Evolutionary conservation across 164 flowering plant species (phyloP), one percentile per base, ranked within the genome.

Genomic region (Magnolia changhungtana): DNA sequence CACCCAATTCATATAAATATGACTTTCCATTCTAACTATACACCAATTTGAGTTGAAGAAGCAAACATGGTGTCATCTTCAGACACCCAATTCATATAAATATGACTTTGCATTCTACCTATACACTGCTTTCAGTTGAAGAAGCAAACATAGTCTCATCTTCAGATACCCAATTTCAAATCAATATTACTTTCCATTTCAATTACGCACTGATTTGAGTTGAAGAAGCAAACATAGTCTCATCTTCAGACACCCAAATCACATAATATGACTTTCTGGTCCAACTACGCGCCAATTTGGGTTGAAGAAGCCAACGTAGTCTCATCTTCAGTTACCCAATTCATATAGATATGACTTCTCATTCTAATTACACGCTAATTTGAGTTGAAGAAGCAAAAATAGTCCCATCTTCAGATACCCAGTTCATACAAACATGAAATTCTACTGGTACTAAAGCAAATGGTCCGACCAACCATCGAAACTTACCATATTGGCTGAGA

Each of bases 401-500:
- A 3, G 45, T 37, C 45, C 7, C 45, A 37, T 37, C 45, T 37
- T 55, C 61, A 55, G 61, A 55, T 37, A 37, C 7, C 45, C 45
- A 37, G 7, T 37, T 37, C 4, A 37, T 37, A 37, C 45, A 55
- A 10, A 55, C 2, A 55, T 10, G 18, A 55, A 7, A 1, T 10
- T 55, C 61, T 10, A 55, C 16, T 55, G 45, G 45, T 37, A 37
- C 0, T 5, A 37, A 37, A 37, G 45, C 45, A 37, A 37, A 37
- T 5, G 45, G 7, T 37, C 45, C 45, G 7, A 37, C 7, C 45
- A 37, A 37, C 45, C 45, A 37, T 37, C 45, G 7, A 55, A 70
- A 70, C 72, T 16, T 86, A 94, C 96, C 98, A 95, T 95, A 67
- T 72, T 73, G 77, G 24, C 78, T 1, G 91, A 86, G 49, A 90